These are phyloP conservation scores for Nannizziopsis barbatae DNA, from an alignment of 2,329 filamentous ascomycete species.

Conservation along the genomic window DNA sequence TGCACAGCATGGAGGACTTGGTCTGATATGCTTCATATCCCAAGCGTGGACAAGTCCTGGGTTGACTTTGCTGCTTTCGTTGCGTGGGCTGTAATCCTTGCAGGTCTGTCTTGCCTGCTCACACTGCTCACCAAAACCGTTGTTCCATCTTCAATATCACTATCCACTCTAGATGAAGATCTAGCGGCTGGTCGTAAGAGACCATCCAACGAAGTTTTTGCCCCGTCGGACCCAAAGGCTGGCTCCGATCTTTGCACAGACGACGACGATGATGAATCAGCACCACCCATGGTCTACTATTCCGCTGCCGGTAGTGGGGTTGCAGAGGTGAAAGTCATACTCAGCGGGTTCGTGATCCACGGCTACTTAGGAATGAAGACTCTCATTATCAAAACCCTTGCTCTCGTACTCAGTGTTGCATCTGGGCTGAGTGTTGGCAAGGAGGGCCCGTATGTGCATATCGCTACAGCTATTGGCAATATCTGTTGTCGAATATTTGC, in stretches of 20 bases:
- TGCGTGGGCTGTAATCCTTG: constrained; percentile 56
- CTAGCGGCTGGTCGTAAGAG: constrained; percentile 53
- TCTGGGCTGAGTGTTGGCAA: constrained; percentile 92
- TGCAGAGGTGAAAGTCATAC: constrained; percentile 90
- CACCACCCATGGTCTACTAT: constrained; percentile 80
- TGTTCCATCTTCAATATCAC: constrained; percentile 74
- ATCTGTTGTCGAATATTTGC: constrained; percentile 86
- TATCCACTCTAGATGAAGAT: constrained; percentile 87
- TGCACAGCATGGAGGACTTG: constrained; percentile 54
- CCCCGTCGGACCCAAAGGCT: constrained; percentile 29
- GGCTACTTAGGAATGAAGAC: constrained; percentile 87
- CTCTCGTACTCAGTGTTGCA: constrained; percentile 75
- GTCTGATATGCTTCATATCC: constrained; percentile 51
- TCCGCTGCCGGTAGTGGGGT: constrained; percentile 92
- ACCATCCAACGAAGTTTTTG: constrained; percentile 32
- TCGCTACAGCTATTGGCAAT: constrained; percentile 88
- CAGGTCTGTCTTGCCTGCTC: constrained; percentile 62
- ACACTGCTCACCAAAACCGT: constrained; percentile 88
- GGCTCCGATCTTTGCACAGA: constrained; percentile 25
- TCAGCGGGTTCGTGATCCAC: constrained; percentile 95
- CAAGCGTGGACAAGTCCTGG: constrained; percentile 42
- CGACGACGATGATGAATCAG: constrained; percentile 21
- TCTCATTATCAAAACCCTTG: constrained; percentile 70
- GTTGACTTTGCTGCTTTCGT: constrained; percentile 73
- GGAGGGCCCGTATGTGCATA: constrained; percentile 94